Evolutionary conservation across 139 green algal species (phyloP), one percentile per base, ranked within the genome.

Genomic region (Zygnema circumcarinatum): DNA sequence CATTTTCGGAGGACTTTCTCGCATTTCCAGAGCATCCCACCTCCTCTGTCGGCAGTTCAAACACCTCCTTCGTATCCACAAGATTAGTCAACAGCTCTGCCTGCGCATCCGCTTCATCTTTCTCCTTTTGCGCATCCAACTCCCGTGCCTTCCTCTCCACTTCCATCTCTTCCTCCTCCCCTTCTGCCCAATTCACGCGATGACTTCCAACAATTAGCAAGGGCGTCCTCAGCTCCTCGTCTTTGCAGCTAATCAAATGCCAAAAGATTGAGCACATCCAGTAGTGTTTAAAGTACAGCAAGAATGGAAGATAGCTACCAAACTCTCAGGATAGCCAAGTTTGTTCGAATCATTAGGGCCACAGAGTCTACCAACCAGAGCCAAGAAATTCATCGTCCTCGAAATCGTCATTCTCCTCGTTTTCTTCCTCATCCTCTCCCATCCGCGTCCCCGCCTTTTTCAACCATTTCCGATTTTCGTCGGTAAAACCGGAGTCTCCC

Each of bases 71-170:
- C 3, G 76, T 68, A 16, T 90, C 79, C 80, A 73, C 36, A 22
- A 90, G 85, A 81, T 88, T 90, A 0, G 84, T 88, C 41, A 78
- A 53, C 67, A 89, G 7, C 69, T 91, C 87, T 31, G 68, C 87
- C 40, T 90, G 62, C 35, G 81, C 87, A 31, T 91, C 87, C 83
- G 40, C 87, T 76, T 84, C 83, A 54, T 91, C 87, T 69, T 40
- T 16, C 83, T 76, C 82, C 21, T 68, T 36, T 81, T 74, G 29
- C 22, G 67, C 69, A 2, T 84, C 87, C 47, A 79, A 53, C 52
- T 86, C 76, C 73, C 68, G 32, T 52, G 68, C 67, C 87, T 91
- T 89, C 31, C 67, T 85, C 81, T 91, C 82, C 16, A 83, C 40
- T 7, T 90, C 87, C 31, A 74, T 81, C 85, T 90, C 85, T 53